Conservation (phyloP, 805 yeast species). For the Pichia paraexigua region DNA sequence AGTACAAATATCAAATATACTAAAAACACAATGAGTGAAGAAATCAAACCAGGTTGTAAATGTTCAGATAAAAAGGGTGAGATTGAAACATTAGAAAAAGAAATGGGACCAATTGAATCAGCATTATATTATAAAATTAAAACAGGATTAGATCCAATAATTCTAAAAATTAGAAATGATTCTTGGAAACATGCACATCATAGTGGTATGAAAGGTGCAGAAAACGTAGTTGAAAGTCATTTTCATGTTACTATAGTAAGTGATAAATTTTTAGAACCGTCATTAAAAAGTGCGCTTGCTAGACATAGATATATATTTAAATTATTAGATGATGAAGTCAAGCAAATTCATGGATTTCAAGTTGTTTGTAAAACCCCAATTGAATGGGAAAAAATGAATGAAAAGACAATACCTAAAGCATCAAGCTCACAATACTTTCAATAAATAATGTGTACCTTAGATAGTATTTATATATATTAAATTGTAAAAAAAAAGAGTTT, state of each 20-base stretch:
- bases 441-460: not conserved
- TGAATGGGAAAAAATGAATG: slow-evolving; percentile 33
- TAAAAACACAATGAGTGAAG: not conserved
- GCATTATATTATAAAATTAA: slow-evolving; percentile 39
- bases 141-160: slow-evolving; percentile 35
- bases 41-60: slow-evolving; percentile 7
- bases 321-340: slow-evolving; percentile 64
- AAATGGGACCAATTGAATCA: slow-evolving; percentile 38
- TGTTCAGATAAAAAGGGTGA: slow-evolving; percentile 7
- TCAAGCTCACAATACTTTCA: slow-evolving; percentile 2
- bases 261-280: slow-evolving; percentile 44
- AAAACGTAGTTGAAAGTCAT: slow-evolving; percentile 72
- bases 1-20: not conserved
- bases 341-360: slow-evolving; percentile 79
- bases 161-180: slow-evolving; percentile 60
- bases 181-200: slow-evolving; percentile 86
- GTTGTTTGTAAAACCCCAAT: slow-evolving; percentile 69
- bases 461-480: not conserved
- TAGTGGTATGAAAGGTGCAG: slow-evolving; percentile 67
- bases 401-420: not conserved
- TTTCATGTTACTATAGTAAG: slow-evolving; percentile 70
- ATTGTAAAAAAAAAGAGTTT: not conserved
- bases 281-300: slow-evolving; percentile 43
- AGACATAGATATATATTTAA: slow-evolving; percentile 74
- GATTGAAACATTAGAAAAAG: slow-evolving; percentile 18